Conservation (phyloP, 495 filamentous ascomycete species). For the Aspergillus carlsbadensis region DNA sequence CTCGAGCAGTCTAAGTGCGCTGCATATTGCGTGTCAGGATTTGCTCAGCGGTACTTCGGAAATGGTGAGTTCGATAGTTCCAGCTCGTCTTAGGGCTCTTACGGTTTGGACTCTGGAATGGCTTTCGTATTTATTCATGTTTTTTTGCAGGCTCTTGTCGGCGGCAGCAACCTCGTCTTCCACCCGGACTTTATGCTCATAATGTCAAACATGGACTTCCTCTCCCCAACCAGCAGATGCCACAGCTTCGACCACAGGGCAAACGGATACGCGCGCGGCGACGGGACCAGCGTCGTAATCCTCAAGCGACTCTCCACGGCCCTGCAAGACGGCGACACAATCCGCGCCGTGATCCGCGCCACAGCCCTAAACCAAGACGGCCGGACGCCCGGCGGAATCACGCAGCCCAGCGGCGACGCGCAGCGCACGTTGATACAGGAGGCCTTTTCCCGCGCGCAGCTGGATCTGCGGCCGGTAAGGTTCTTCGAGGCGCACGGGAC, state of each 20-base stretch:
- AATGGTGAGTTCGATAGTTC: no score
- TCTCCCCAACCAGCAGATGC: conserved; percentile 24
- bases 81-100: no score
- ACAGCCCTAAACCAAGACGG: conserved; percentile 39
- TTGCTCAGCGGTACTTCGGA: conserved; percentile 42
- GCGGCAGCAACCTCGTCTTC: conserved; percentile 21
- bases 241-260: conserved; percentile 29
- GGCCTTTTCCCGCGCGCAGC: conserved; percentile 26
- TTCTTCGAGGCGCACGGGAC: conserved; percentile 41
- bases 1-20: conserved; percentile 31
- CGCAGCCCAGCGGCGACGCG: neutral
- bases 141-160: conserved; percentile 42
- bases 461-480: conserved; percentile 15
- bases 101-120: conserved; percentile 59
- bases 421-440: conserved; percentile 21
- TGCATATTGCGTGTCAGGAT: conserved; percentile 46
- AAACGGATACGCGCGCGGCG: conserved; percentile 45
- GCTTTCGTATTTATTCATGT: conserved; percentile 55
- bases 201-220: conserved; percentile 18
- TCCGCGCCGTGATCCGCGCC: conserved; percentile 42
- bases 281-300: conserved; percentile 41
- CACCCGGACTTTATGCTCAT: neutral
- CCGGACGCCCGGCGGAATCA: conserved; percentile 33
- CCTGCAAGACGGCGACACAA: conserved; percentile 36
- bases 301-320: conserved; percentile 43